Base-by-base conservation (phyloP, 2,329 filamentous ascomycete genomes). In the Dothistroma pini region DNA sequence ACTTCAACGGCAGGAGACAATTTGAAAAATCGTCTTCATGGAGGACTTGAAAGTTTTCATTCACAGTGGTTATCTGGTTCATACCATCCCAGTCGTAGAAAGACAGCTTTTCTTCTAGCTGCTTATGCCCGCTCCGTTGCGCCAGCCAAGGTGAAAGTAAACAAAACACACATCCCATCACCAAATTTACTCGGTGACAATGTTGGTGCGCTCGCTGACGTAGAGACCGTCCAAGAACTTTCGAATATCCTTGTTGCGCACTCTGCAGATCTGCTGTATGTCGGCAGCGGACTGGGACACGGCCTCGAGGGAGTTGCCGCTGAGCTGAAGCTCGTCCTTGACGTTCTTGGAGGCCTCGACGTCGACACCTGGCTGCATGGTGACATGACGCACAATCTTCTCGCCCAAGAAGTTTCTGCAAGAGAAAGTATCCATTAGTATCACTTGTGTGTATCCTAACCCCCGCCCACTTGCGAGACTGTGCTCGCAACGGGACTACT, bases 171-270 rank as follows among this genome's bases (percentile, higher is more conserved):
- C 38, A 41, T 55, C 72, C n/a, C 41, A 19, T 44, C 41, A n/a
- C 41, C 41, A 4, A n/a, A 44, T 44, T 86, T 60, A 60, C n/a
- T 61, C 61, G 48, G 57, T 58, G 56, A 61, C 84, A 76, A 99
- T 88, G 89, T 97, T 96, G 82, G 90, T 89, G 85, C 91, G 90
- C 90, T 99, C 95, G 78, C 93, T 97, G 77, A 99, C 95, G 86
- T 99, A 99, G 81, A 99, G 86, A 88, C 95, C 95, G 84, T 99
- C 96, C 86, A 99, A 88, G 90, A 99, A 99, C 90, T 97, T 97
- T 85, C 96, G 92, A 86, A 99, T 99, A 96, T 99, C 95, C 92
- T 99, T 99, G 91, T 99, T 99, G 81, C 92, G 89, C 82, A 99
- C 95, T 83, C 88, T 88, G 92, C 95, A 99, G 83, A 95, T 93